A percentile compares a stretch with the other conserved stretches of the same genome.
These are phyloP conservation scores for Thalassiosira livingstoniorum DNA, from an alignment of 352 stramenopile genomes.

Conservation along the genomic window DNA sequence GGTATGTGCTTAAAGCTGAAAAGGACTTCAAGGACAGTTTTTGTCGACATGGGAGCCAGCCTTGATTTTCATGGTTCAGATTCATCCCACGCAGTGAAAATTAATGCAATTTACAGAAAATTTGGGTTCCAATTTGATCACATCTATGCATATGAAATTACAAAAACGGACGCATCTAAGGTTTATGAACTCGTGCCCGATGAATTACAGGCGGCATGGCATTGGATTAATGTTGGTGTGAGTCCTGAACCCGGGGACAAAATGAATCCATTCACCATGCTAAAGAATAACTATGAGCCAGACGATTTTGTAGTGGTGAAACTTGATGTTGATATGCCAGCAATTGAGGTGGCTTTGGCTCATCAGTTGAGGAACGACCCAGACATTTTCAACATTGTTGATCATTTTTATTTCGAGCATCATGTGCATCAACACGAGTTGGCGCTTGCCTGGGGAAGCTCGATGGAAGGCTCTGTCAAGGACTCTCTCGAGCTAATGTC, in stretches of 20 bases:
- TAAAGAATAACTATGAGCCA: slow-evolving; percentile 39
- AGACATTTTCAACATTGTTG: slow-evolving; percentile 43
- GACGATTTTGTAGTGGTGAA: slow-evolving; percentile 80
- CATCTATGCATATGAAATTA: slow-evolving; percentile 73
- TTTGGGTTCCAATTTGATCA: slow-evolving; percentile 78
- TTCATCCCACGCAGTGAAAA: slow-evolving; percentile 6
- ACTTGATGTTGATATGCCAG: slow-evolving; percentile 64
- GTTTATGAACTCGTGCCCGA: slow-evolving; percentile 60
- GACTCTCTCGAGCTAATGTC: slow-evolving; percentile 64
- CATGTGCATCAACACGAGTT: slow-evolving; percentile 64
- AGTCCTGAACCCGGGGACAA: slow-evolving; percentile 19
- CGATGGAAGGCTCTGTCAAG: slow-evolving; percentile 51
- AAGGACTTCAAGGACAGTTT: slow-evolving; percentile 38
- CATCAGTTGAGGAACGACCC: slow-evolving; percentile 35
- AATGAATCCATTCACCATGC: slow-evolving; percentile 57
- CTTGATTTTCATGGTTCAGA: slow-evolving; percentile 56
- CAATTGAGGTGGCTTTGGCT: slow-evolving; percentile 56
- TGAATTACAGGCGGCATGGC: slow-evolving; percentile 48
- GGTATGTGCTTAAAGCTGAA: slow-evolving; percentile 61
- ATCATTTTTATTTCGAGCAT: slow-evolving; percentile 80
- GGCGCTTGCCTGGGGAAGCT: slow-evolving; percentile 19
- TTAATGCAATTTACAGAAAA: slow-evolving; percentile 28
- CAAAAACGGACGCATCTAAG: slow-evolving; percentile 18
- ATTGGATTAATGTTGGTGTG: slow-evolving; percentile 76
- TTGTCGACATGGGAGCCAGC: slow-evolving; percentile 73